These are phyloP conservation scores for Trametes cingulata DNA, from an alignment of 768 basidiomycete genomes.

Conservation along the genomic window DNA sequence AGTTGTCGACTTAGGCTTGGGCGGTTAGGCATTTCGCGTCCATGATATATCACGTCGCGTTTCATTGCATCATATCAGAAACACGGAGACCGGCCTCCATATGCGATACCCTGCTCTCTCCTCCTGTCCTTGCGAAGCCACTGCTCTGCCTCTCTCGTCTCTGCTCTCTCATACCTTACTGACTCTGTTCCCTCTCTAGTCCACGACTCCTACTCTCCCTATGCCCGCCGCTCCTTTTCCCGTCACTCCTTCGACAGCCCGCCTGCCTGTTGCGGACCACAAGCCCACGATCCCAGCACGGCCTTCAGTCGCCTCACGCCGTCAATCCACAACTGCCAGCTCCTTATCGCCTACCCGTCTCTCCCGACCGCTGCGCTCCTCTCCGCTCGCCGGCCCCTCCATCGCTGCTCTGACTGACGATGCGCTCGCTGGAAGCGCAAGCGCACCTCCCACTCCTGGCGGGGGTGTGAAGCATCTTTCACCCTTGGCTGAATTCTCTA, in stretches of 20 bases:
- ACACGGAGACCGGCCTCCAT: neutral
- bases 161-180: neutral
- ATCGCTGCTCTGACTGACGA: slow-evolving; percentile 22
- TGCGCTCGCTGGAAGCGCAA: slow-evolving; percentile 9
- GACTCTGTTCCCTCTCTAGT: neutral
- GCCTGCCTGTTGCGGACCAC: slow-evolving; percentile 12
- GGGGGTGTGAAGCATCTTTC: slow-evolving; percentile 3
- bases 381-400: slow-evolving; percentile 32
- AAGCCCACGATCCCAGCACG: slow-evolving; percentile 7
- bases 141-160: neutral
- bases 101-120: neutral
- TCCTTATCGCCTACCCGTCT: slow-evolving; percentile 18
- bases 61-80: slow-evolving; percentile 2
- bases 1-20: neutral
- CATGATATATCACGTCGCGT: neutral
- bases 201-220: neutral
- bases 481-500: slow-evolving; percentile 13
- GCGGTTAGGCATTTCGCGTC: neutral
- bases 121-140: neutral
- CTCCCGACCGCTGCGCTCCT: slow-evolving; percentile 29
- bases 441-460: slow-evolving; percentile 9
- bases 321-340: slow-evolving; percentile 14
- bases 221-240: slow-evolving; percentile 14
- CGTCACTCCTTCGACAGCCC: slow-evolving; percentile 9
- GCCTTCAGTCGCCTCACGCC: slow-evolving; percentile 12